These are phyloP conservation scores for Turnera subulata DNA, from an alignment of 345 rosid genomes.

Conservation along the genomic window DNA sequence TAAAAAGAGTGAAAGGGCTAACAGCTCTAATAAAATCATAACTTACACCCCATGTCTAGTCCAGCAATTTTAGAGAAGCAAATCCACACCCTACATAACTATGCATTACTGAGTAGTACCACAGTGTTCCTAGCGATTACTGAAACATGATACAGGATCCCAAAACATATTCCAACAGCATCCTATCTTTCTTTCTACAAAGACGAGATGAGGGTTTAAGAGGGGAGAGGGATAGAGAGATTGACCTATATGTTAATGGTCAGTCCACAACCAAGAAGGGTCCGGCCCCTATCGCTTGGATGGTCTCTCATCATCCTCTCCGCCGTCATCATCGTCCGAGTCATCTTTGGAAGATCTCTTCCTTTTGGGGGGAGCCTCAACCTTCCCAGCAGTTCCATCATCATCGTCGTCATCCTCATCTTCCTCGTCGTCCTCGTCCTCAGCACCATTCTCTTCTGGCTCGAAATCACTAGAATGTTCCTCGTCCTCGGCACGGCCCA, in stretches of 20 bases:
- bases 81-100: constrained; percentile 13
- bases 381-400: constrained; percentile 32
- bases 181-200: constrained; percentile 29
- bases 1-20: no score
- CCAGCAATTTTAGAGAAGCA: no score
- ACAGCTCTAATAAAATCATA: no score
- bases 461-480: constrained; percentile 90
- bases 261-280: constrained; percentile 22
- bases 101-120: constrained; percentile 20
- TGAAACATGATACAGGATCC: constrained; percentile 20
- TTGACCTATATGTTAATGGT: constrained; percentile 39
- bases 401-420: constrained; percentile 36
- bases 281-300: constrained; percentile 67
- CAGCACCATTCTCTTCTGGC: constrained; percentile 73
- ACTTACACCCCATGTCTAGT: no score
- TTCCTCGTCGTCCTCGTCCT: constrained; percentile 49
- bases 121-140: constrained; percentile 22
- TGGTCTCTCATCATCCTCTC: constrained; percentile 80
- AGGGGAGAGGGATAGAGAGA: constrained; percentile 30
- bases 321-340: constrained; percentile 54
- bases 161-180: constrained; percentile 27
- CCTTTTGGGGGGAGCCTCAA: constrained; percentile 64
- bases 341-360: constrained; percentile 54
- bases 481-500: constrained; percentile 76
- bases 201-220: constrained; percentile 17